Base-by-base conservation (phyloP, 306 rosid genomes). In the Oemleria cerasiformis region DNA sequence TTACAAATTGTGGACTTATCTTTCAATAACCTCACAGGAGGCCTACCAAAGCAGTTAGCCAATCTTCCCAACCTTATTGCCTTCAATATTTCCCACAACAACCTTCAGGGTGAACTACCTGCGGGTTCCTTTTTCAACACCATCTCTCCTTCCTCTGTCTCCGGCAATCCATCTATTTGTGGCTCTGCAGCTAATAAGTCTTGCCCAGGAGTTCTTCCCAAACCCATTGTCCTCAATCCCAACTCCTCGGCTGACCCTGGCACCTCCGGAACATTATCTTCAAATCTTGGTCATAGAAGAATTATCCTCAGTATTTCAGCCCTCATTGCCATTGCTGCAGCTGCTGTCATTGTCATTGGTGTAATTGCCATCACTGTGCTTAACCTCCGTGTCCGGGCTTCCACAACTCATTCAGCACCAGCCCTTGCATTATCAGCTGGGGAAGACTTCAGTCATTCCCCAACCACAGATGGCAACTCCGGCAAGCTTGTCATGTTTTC, bases 401-500 rank as follows among this genome's bases (percentile, higher is more conserved):
- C 92, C 47, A 10, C 82, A 13, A 71, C 91, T 53, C 87, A 73
- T 59, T 77, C 88, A 48, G 78, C 92, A 5, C 87, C 84, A 54
- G 90, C 86, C 56, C 75, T 91, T 71, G 44, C 96, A 55, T 87
- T 91, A 56, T 95, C 99, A 57, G 97, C 77, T 0, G 97, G 92
- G 62, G 97, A 95, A 59, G 97, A 95, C 47, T 95, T 77, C 79
- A 95, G 99, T 81, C 86, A 67, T 51, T 95, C 99, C 51, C 96
- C 97, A 6, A 86, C 95, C 20, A 91, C 99, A 20, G 97, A 91
- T 73, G 94, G 92, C 73, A 91, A 88, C 78, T 95, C 99, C 50
- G 99, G 99, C 73, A 95, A 95, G 84, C 97, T 95, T 40, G 96
- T 95, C 78, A 91, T 95, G 99, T 95, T 95, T 83, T 91, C 99